Evolutionary conservation across 805 yeast species (phyloP).

Genomic region (Teunomyces stri): DNA sequence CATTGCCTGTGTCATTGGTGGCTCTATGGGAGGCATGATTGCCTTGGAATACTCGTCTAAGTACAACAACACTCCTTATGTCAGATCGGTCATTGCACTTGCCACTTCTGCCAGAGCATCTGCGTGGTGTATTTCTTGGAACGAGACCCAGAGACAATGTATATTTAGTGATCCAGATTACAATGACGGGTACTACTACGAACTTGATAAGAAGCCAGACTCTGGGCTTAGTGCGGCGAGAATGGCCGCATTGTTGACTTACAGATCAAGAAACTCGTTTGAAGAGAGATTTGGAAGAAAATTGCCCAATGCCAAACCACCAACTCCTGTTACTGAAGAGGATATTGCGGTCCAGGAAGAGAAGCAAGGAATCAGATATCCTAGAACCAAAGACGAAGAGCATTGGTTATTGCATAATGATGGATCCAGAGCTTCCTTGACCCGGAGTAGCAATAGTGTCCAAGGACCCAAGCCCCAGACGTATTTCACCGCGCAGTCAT

Average conservation of each 20-base stretch:
- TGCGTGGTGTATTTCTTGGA: constrained; percentile 99
- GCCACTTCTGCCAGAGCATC: constrained; percentile 95
- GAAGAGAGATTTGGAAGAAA: constrained; percentile 91
- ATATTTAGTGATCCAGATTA: constrained; percentile 94
- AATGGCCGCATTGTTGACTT: constrained; percentile 93
- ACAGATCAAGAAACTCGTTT: constrained; percentile 87
- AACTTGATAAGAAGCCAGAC: constrained; percentile 73
- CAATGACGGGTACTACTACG: constrained; percentile 79
- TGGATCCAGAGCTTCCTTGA: constrained; percentile 47
- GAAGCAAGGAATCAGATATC: constrained; percentile 32
- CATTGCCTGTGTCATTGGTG: constrained; percentile 87
- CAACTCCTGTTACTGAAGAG: background rate
- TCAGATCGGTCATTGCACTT: constrained; percentile 69
- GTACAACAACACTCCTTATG: constrained; percentile 64
- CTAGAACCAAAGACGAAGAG: constrained; percentile 59
- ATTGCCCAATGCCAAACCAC: constrained; percentile 20
- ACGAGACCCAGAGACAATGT: constrained; percentile 96
- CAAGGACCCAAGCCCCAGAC: constrained; percentile 43
- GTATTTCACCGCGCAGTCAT: constrained; percentile 92
- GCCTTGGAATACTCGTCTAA: constrained; percentile 77
- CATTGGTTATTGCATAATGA: constrained; percentile 87
- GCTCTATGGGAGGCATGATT: constrained; percentile 99
- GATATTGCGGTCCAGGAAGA: constrained; percentile 11
- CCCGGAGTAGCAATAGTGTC: constrained; percentile 10
- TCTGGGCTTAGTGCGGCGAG: constrained; percentile 94